Percentiles rank a stretch among this genome's conserved stretches.
These are phyloP conservation scores for Colletotrichum noveboracense DNA, from an alignment of 2,329 filamentous ascomycete genomes.

Conservation along the genomic window DNA sequence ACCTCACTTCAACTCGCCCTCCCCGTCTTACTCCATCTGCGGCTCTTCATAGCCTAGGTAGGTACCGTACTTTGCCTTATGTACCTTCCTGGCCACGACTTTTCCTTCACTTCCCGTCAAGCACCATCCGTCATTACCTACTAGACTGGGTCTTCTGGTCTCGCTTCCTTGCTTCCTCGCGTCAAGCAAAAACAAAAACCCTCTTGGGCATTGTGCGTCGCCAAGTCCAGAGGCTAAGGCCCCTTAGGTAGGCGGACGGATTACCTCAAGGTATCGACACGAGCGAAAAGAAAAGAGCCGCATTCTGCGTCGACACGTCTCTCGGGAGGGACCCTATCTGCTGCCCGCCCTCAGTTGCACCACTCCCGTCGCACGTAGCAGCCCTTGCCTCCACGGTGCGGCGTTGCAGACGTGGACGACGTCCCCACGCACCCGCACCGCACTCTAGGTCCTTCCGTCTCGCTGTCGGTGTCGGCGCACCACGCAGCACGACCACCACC, in stretches of 20 bases:
- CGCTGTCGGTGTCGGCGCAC: conserved; percentile 2
- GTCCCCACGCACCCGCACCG: conserved; percentile 16
- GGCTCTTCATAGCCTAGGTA: neutral
- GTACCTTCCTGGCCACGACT: neutral
- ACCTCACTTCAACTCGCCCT: neutral
- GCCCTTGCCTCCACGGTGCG: conserved; percentile 19
- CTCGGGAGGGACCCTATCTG: neutral
- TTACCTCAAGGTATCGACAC: neutral
- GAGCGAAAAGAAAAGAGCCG: neutral
- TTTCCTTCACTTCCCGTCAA: neutral
- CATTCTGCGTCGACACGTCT: neutral
- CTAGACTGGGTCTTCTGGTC: neutral
- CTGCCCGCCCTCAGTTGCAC: neutral
- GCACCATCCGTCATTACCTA: neutral
- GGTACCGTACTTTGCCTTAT: neutral
- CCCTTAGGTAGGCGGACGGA: neutral
- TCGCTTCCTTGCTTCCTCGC: neutral
- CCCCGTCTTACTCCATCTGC: neutral
- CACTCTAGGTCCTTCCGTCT: neutral
- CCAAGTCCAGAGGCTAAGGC: neutral
- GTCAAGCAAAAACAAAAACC: neutral
- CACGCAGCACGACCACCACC: neutral
- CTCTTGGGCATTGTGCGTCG: neutral
- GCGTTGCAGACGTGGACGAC: neutral
- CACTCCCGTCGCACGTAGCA: neutral